These are phyloP conservation scores for Glycine latifolia DNA, from an alignment of 306 rosid genomes.

Conservation along the genomic window DNA sequence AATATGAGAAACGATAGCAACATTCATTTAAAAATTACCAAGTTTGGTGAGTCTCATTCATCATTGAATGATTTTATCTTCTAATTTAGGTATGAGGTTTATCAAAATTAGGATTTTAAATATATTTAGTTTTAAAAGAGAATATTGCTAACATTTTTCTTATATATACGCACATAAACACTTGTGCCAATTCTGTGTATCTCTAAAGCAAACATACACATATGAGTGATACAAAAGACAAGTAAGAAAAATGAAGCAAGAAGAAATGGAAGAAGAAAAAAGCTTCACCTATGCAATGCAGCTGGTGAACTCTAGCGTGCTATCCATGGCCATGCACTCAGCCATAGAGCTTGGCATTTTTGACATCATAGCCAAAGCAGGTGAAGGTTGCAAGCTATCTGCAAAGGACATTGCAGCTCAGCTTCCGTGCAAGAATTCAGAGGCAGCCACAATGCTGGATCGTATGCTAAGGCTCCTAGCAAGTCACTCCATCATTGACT, in stretches of 20 bases:
- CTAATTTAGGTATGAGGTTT: too few species aligned
- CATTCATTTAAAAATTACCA: too few species aligned
- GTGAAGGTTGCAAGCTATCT: slow-evolving; percentile 48
- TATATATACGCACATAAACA: too few species aligned
- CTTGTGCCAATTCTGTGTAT: too few species aligned
- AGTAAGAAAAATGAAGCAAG: too few species aligned
- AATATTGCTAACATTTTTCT: too few species aligned
- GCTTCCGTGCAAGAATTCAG: slow-evolving; percentile 48
- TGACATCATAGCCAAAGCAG: slow-evolving; percentile 56
- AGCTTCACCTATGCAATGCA: slow-evolving; percentile 46
- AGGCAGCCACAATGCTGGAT: slow-evolving; percentile 50
- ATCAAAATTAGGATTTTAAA: too few species aligned
- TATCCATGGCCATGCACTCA: slow-evolving; percentile 54
- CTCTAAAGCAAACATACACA: not conserved
- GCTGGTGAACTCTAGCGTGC: slow-evolving; percentile 29
- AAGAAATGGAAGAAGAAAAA: not conserved
- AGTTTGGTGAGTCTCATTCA: too few species aligned
- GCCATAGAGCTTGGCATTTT: slow-evolving; percentile 65
- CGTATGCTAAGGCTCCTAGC: too few species aligned
- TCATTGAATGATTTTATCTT: too few species aligned
- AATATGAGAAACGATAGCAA: too few species aligned
- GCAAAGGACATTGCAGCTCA: slow-evolving; percentile 44
- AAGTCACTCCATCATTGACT: slow-evolving; percentile 54
- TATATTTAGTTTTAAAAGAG: too few species aligned
- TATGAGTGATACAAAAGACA: not conserved